phyloP scores from a whole-genome alignment of 345 rosid species.

The Bruguiera gymnorhiza region DNA sequence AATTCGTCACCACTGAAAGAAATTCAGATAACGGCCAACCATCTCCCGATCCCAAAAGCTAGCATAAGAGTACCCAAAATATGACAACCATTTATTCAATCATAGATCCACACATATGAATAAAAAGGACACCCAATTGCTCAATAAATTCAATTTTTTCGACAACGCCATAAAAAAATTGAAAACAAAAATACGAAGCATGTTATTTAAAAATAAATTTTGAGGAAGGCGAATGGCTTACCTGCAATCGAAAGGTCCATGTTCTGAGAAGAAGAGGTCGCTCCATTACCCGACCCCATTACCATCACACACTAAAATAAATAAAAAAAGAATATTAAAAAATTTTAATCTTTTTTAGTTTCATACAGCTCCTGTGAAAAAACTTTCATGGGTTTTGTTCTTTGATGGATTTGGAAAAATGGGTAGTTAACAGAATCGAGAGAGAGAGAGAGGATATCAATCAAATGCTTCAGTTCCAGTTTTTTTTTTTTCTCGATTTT shows the following conservation, averaged over 20 bases:
- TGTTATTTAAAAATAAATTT: neutral
- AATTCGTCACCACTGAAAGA: too few species aligned
- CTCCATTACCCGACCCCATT: slow-evolving; percentile 24
- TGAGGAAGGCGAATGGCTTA: neutral
- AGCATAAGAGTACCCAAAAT: neutral
- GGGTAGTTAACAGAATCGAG: neutral
- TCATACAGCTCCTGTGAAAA: neutral
- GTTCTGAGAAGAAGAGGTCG: slow-evolving; percentile 23
- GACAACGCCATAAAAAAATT: neutral
- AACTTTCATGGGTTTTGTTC: neutral
- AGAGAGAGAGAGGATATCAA: neutral
- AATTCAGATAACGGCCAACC: neutral
- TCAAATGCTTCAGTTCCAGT: neutral
- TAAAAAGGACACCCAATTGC: neutral
- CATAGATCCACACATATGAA: neutral
- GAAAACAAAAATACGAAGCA: neutral
- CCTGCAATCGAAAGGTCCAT: slow-evolving; percentile 11
- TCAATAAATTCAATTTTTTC: neutral
- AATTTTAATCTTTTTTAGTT: neutral
- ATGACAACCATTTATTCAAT: neutral
- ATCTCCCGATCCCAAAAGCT: neutral
- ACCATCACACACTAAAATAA: neutral
- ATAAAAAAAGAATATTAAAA: neutral
- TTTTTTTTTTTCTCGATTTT: too few species aligned
- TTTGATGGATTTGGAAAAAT: neutral